Evolutionary conservation across 73 alveolate genomes (phyloP), one percentile per base, ranked within the genome.

Genomic region (Durusdinium trenchii): DNA sequence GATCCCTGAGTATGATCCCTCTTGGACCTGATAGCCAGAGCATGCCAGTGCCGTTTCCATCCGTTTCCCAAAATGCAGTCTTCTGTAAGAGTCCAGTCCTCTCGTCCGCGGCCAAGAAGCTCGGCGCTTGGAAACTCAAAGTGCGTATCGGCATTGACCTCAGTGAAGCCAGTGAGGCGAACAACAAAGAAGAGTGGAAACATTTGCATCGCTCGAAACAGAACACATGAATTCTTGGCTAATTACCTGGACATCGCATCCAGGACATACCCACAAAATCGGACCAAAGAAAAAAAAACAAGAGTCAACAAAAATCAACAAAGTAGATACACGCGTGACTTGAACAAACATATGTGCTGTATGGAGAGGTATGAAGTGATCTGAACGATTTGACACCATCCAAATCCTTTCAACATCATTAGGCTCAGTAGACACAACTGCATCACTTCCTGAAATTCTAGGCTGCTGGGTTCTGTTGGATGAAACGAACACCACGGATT

Each of bases 71-170:
- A 57, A 16, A 12, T 23, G n/a, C 73, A 23, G 30, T 32, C 73
- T 23, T 60, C 7, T 32, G 73, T 23, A 23, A 23, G 30, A 23
- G 30, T 57, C 46, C 20, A 26, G 81, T 79, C 28, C 36, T 36
- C 79, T 51, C 75, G 38, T 85, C 95, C 95, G 54, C 30, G 9
- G 51, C 95, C 45, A 60, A 51, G 75, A 57, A 85, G 54, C 43
- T 85, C 81, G 16, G 95, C 76, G 28, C 95, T 52, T 3, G 95
- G 95, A 54, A 85, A 85, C 57, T 85, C 95, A 57, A 85, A 85
- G 81, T 43, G 40, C 1, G 95, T 85, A 30, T 85, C 95, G 23
- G 95, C 95, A 61, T 57, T 28, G 51, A 64, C 79, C 38, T 36
- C 45, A n/a, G 45, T 3, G 84, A 20, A 23, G 84, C 48, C 40